Evolutionary conservation across 2,329 filamentous ascomycete genomes (phyloP).

Genomic region (Hypoxylon sp.): DNA sequence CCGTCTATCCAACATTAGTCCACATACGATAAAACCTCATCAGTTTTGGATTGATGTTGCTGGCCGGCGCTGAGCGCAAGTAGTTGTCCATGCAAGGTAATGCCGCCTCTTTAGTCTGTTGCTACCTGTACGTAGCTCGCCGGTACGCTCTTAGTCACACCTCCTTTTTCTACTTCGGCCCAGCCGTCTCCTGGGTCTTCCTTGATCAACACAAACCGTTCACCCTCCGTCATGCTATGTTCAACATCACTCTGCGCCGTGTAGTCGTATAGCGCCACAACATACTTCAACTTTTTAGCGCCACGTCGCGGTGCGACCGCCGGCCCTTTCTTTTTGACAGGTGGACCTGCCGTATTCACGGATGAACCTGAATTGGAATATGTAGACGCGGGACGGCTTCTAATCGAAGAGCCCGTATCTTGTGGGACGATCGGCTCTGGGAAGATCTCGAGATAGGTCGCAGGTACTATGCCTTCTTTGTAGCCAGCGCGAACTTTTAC

Average conservation of each 20-base stretch:
- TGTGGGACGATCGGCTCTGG: conserved; percentile 61
- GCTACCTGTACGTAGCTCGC: conserved; percentile 87
- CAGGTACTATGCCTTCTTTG: conserved; percentile 87
- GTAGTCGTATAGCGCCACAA: conserved; percentile 94
- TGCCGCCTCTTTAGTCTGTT: conserved; percentile 29
- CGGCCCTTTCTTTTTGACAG: conserved; percentile 85
- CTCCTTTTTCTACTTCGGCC: conserved; percentile 95
- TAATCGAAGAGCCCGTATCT: conserved; percentile 59
- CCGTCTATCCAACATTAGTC: conserved; percentile 29
- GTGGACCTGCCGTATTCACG: conserved; percentile 59
- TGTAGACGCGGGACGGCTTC: conserved; percentile 74
- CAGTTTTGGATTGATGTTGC: not conserved
- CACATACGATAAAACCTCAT: conserved; percentile 1
- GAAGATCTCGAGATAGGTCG: conserved; percentile 82
- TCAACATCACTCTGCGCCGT: conserved; percentile 86
- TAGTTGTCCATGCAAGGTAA: conserved; percentile 4
- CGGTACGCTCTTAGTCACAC: conserved; percentile 87
- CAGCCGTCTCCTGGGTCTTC: conserved; percentile 93
- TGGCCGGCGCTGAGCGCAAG: not conserved
- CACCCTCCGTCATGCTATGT: conserved; percentile 90
- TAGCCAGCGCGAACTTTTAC: conserved; percentile 81
- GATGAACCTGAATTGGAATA: conserved; percentile 84
- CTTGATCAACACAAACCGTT: conserved; percentile 89
- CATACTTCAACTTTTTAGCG: conserved; percentile 93
- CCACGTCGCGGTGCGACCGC: conserved; percentile 91